Percentiles rank a stretch among this genome's conserved stretches.
These are phyloP conservation scores for Boletus bicolor DNA, from an alignment of 768 basidiomycete species.

Conservation along the genomic window DNA sequence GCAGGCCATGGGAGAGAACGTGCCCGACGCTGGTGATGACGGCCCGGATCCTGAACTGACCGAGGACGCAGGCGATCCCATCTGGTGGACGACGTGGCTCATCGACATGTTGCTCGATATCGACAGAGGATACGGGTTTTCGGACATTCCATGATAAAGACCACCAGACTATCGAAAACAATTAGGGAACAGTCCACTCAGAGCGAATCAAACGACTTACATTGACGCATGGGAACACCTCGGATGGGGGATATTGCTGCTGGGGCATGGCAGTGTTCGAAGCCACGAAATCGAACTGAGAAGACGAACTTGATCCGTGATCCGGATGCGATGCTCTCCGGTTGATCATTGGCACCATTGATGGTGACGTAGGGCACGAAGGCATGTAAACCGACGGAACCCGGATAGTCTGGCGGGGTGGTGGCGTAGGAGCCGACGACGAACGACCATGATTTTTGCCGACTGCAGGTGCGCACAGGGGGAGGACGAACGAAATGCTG, in stretches of 20 bases:
- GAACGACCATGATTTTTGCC: slow-evolving; percentile 46
- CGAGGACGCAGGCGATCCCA: slow-evolving; percentile 51
- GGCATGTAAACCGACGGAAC: slow-evolving; percentile 63
- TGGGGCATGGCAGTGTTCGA: slow-evolving; percentile 40
- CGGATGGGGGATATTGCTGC: slow-evolving; percentile 35
- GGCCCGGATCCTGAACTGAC: slow-evolving; percentile 48
- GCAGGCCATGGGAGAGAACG: slow-evolving; percentile 44
- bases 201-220: slow-evolving; percentile 33
- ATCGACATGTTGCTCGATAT: slow-evolving; percentile 37
- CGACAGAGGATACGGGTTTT: slow-evolving; percentile 42
- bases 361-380: slow-evolving; percentile 64
- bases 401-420: slow-evolving; percentile 65
- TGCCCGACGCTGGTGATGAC: slow-evolving; percentile 45
- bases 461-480: slow-evolving; percentile 37
- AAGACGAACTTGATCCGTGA: slow-evolving; percentile 40
- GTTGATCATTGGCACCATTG: slow-evolving; percentile 52
- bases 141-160: slow-evolving; percentile 50
- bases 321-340: slow-evolving; percentile 54
- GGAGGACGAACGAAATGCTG: slow-evolving; percentile 48
- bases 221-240: slow-evolving; percentile 34
- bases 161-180: slow-evolving; percentile 41
- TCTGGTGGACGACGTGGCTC: slow-evolving; percentile 41
- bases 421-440: slow-evolving; percentile 60
- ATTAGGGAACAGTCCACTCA: slow-evolving; percentile 6
- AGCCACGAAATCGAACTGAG: slow-evolving; percentile 57